These are phyloP conservation scores for Alternaria arbusti DNA, from an alignment of 2,329 filamentous ascomycete species.

Conservation along the genomic window DNA sequence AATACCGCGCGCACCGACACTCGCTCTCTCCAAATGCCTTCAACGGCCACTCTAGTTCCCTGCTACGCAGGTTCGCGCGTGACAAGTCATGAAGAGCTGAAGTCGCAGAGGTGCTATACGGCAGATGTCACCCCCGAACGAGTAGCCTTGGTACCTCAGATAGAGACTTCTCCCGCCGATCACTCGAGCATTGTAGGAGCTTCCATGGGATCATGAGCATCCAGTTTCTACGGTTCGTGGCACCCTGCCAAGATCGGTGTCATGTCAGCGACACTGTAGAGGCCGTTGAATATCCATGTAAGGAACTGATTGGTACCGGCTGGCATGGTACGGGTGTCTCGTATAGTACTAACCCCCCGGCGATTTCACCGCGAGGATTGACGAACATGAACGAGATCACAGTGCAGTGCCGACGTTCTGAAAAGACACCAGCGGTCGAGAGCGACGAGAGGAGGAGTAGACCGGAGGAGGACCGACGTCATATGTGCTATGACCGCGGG, in stretches of 20 bases:
- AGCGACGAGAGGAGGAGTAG: not conserved
- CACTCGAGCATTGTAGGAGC: not conserved
- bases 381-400: not conserved
- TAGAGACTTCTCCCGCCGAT: not conserved
- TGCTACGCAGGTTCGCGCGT: not conserved
- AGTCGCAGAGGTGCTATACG: constrained; percentile 4
- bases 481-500: not conserved
- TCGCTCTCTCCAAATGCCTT: not conserved
- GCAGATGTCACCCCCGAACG: not conserved
- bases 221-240: not conserved
- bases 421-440: no score
- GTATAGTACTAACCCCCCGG: not conserved
- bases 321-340: not conserved
- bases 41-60: not conserved
- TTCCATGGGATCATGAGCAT: not conserved
- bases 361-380: not conserved
- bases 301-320: not conserved
- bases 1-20: not conserved
- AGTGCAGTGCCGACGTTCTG: not conserved
- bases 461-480: not conserved
- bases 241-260: not conserved
- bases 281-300: not conserved
- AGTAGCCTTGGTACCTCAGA: not conserved
- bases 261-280: not conserved
- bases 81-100: not conserved